Evolutionary conservation across 208 protist species (phyloP), one percentile per base, ranked within the genome.

Genomic region (Sergeia podlipaevii): DNA sequence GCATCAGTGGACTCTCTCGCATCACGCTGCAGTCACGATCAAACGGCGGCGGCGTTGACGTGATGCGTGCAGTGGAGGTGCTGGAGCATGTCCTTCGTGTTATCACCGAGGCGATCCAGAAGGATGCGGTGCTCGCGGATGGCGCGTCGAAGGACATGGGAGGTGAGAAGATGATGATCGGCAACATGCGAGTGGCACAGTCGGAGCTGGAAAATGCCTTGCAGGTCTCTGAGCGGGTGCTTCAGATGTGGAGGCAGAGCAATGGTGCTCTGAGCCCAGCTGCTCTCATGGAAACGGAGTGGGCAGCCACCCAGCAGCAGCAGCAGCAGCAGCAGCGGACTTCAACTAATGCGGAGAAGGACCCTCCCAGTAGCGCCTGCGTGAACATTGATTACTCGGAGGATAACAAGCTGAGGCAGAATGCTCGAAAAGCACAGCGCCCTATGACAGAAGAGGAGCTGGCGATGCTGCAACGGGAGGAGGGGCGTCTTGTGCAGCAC

Each of bases 21-120:
- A n/a, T n/a, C n/a, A n/a, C n/a, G n/a, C n/a, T n/a, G n/a, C n/a
- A n/a, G n/a, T n/a, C n/a, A n/a, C n/a, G n/a, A n/a, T n/a, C n/a
- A n/a, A n/a, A n/a, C n/a, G n/a, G n/a, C n/a, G n/a, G 18, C 8
- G 26, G 10, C 42, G 7, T 13, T 18, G 42, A 47, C 18, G 42
- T 61, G 15, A 10, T 43, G 45, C 28, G 29, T 5, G 57, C 57
- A 13, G 57, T 63, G 29, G 32, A 8, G 3, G 29, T 63, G n/a
- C 46, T 63, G 4, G 45, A 53, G 57, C 45, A 63, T 33, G 57
- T 63, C 17, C 44, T 63, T 13, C 7, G 23, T 37, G 57, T 48
- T 27, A 36, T 63, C 8, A 13, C 48, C 18, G 29, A 5, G 21
- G 33, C 48, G 10, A 30, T 54, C 0, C 30, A n/a, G 17, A 33